phyloP scores from a whole-genome alignment of 2,329 filamentous ascomycete species.

The Cercospora berteroae region DNA sequence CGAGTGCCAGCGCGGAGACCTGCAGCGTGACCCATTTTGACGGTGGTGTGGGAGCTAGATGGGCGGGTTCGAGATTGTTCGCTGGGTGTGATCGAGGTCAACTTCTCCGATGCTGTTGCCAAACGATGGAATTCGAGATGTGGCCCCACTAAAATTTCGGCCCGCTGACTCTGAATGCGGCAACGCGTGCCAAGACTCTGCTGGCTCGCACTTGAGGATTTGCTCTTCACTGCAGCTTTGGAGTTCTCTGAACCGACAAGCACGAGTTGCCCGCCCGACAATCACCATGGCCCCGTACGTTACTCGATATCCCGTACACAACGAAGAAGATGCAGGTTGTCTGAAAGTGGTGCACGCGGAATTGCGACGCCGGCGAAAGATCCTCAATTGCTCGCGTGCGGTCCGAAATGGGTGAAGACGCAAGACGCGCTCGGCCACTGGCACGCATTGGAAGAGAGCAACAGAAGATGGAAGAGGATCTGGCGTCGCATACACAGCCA shows the following conservation, averaged over 20 bases:
- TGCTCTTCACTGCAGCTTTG: conserved; percentile 4
- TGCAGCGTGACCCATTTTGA: conserved; percentile 56
- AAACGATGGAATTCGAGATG: conserved; percentile 1
- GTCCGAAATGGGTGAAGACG: not conserved
- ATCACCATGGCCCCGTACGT: conserved; percentile 31
- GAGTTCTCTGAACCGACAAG: conserved; percentile 14
- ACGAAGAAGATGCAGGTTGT: conserved; percentile 13
- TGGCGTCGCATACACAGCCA: not conserved
- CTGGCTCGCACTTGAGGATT: not conserved
- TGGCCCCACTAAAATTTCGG: conserved; percentile 4
- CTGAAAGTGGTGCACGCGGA: not conserved
- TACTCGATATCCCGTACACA: not conserved
- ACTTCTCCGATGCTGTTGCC: not conserved
- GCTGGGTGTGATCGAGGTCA: conserved; percentile 6
- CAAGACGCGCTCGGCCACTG: not conserved
- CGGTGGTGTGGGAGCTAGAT: conserved; percentile 25
- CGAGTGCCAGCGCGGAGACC: conserved; percentile 46
- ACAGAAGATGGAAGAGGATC: not conserved
- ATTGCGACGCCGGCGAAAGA: not conserved
- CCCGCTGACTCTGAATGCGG: not conserved
- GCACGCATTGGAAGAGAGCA: not conserved
- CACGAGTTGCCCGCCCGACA: conserved; percentile 20
- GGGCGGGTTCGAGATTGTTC: conserved; percentile 8
- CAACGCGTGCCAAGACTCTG: not conserved
- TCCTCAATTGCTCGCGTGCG: conserved; percentile 1